Conservation (phyloP, 495 filamentous ascomycete species). For the Peziza echinospora region DNA sequence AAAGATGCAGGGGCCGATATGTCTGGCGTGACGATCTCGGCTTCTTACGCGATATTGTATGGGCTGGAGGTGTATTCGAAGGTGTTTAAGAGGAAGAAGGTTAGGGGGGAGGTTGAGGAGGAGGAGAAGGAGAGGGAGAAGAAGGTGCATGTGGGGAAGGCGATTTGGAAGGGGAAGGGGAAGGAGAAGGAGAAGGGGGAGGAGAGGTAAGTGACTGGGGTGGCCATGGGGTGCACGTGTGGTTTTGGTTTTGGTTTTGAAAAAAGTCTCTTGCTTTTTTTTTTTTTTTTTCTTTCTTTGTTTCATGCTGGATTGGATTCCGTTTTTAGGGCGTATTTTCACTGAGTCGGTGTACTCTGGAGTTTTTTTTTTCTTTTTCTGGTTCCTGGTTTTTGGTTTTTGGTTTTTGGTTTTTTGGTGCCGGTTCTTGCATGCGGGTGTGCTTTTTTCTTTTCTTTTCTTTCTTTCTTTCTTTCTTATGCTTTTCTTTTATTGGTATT, state of each 20-base stretch:
- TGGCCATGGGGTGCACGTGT: neutral
- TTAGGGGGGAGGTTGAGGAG: constrained; percentile 28
- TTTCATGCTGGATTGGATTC: neutral
- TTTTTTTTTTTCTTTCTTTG: too few relatives aligned
- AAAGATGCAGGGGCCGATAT: constrained; percentile 59
- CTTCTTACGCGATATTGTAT: constrained; percentile 59
- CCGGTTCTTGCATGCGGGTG: too few relatives aligned
- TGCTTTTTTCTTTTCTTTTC: too few relatives aligned
- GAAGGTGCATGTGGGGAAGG: neutral
- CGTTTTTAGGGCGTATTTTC: neutral
- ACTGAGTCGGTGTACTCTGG: neutral
- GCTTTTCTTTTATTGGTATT: constrained; percentile 1
- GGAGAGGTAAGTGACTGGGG: neutral
- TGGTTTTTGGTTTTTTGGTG: too few relatives aligned
- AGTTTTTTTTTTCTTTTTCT: neutral
- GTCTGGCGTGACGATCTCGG: constrained; percentile 50
- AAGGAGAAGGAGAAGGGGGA: constrained; percentile 17
- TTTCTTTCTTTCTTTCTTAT: constrained; percentile 6
- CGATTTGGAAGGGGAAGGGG: constrained; percentile 11
- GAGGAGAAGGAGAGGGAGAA: constrained; percentile 23
- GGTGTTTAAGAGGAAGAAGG: constrained; percentile 33
- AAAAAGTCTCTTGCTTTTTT: too few relatives aligned
- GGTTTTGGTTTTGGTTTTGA: neutral
- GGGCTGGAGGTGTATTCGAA: constrained; percentile 62
- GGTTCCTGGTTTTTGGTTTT: constrained; percentile 1